Base-by-base conservation (phyloP, 805 yeast species). In the Lipomyces spencermartinsiae region DNA sequence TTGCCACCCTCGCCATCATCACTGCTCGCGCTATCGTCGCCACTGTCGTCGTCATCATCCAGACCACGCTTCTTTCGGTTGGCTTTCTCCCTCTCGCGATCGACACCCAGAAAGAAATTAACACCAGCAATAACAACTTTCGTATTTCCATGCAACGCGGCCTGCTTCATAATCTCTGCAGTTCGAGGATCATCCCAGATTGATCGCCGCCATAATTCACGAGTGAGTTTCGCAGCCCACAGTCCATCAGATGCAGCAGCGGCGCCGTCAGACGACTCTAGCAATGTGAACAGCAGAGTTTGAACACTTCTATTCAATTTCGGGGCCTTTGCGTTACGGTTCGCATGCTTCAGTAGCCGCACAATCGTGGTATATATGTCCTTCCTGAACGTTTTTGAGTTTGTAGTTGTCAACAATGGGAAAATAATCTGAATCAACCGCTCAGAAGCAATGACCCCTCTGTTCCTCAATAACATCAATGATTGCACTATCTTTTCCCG, bases 151-250 rank as follows among this genome's bases (percentile, higher is more conserved):
- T 93, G 97, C 69, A 92, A 80, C 1, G 98, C 92, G 0, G 98
- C 98, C 74, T 92, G 95, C 1, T 97, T 89, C 98, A 95, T 93
- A 75, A 95, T 87, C 79, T 95, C 99, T n/a, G 95, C 97, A 0
- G 98, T 90, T 75, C 98, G 84, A 0, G 97, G 86, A 78, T 95
- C 99, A 78, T 93, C 98, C 99, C 99, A 95, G 67, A 95, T 91
- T 76, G 97, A 97, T 77, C 98, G 86, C 82, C 97, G 86, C 99
- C 99, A 95, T 62, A 95, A 82, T 78, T 95, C 98, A 77, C 98
- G 86, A 4, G 98, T 93, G 66, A 95, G 81, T 75, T 92, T 93
- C 2, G 98, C 91, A 7, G 98, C 98, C 98, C 98, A 95, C 31
- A 95, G 81, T 49, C 98, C 97, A 74, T 90, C 91, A 54, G 92